A percentile compares a stretch with the other conserved stretches of the same genome.
Conservation (phyloP, 495 filamentous ascomycete species). For the Parmelia sp. region DNA sequence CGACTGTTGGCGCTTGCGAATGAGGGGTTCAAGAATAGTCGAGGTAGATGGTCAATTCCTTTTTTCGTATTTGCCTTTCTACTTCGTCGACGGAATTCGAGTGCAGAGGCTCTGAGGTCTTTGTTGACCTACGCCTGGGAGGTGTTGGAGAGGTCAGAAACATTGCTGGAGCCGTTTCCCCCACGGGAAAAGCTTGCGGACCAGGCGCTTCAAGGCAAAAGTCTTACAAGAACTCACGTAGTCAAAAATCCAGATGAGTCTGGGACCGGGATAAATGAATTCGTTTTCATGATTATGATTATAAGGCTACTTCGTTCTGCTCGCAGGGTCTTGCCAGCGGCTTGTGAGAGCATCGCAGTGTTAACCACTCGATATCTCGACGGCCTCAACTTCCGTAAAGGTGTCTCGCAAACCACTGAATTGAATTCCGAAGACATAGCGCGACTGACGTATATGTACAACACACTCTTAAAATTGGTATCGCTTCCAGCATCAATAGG, state of each 20-base stretch:
- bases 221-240: not conserved
- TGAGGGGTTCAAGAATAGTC: conserved; percentile 18
- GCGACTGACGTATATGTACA: conserved; percentile 36
- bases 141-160: conserved; percentile 10
- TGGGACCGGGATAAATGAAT: conserved; percentile 13
- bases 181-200: conserved; percentile 2
- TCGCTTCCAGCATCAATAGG: conserved; percentile 43
- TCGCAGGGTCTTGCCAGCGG: conserved; percentile 50
- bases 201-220: conserved; percentile 15
- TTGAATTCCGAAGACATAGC: conserved; percentile 12
- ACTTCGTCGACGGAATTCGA: conserved; percentile 40
- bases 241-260: not conserved
- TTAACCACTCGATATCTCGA: conserved; percentile 28
- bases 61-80: conserved; percentile 47
- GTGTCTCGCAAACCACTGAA: not conserved
- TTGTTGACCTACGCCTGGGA: conserved; percentile 21
- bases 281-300: conserved; percentile 36
- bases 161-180: not conserved
- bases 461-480: conserved; percentile 50
- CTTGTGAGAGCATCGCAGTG: conserved; percentile 41
- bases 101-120: conserved; percentile 34
- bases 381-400: conserved; percentile 17
- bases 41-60: conserved; percentile 31
- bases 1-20: conserved; percentile 38
- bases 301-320: conserved; percentile 55